Base-by-base conservation (phyloP, 805 yeast genomes). In the Yarrowia sp. region DNA sequence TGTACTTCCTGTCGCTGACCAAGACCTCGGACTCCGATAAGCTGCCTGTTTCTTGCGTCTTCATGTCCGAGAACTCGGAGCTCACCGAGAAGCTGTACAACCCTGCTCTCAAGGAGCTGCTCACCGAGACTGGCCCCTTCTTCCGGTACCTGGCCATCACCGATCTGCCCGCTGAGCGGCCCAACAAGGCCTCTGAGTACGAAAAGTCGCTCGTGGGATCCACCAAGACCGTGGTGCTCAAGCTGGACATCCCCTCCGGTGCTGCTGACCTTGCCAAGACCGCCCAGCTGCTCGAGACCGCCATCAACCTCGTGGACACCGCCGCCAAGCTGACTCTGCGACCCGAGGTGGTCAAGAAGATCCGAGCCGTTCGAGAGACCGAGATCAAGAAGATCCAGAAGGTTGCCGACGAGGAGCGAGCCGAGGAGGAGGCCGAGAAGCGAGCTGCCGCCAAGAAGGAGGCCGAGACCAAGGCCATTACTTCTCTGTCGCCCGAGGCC, bases 11-110 rank as follows among this genome's bases (percentile, higher is more conserved):
- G 75, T 89, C 97, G 1, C 83, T 93, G 75, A 91, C 98, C 72
- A 90, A 86, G 73, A 91, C 97, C 50, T 74, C 89, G 50, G 84
- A 82, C 70, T 97, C 92, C 76, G 86, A 89, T 35, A 83, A 85
- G 72, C 82, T 94, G 73, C 97, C 97, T 43, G 74, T 80, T 55
- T 86, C 89, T 72, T 90, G 84, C 75, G 97, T 91, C 36, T 91
- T 86, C 80, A 93, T 95, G 98, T 83, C 90, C 73, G 99, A 95
- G 82, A 86, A 86, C 69, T 83, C 87, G 71, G 98, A 94, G 77
- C 83, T 91, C 80, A 92, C 89, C 72, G 91, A 87, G 5, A 80
- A 85, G 69, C 80, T 90, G 66, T 82, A 84, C 72, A 83, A 87
- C 66, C 80, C 81, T 36, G 85, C 84, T 70, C 72, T 81, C 16